Conservation (phyloP, 352 stramenopile species). For the Globisporangium cystogenes region DNA sequence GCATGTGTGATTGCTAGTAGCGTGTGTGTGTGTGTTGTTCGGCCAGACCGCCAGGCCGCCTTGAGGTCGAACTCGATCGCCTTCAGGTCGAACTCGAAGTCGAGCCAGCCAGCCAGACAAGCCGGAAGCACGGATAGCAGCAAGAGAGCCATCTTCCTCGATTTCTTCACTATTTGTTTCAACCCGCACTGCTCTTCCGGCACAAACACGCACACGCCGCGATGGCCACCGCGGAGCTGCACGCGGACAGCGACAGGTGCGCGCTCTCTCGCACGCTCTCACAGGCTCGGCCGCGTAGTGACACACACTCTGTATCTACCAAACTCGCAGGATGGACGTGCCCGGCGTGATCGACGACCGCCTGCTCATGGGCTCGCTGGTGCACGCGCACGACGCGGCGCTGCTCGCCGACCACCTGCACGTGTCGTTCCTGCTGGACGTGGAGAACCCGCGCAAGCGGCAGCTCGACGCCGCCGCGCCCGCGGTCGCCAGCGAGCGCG, state of each 20-base stretch:
- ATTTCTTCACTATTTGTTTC: no score
- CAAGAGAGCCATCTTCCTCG: no score
- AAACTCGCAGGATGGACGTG: constrained; percentile 43
- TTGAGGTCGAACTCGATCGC: no score
- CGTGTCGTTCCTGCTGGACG: constrained; percentile 45
- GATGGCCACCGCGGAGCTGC: not conserved
- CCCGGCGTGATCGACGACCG: constrained; percentile 48
- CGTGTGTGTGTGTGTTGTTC: no score
- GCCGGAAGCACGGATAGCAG: no score
- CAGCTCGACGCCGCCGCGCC: constrained; percentile 14
- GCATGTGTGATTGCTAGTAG: no score
- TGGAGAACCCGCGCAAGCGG: constrained; percentile 61
- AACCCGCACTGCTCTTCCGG: not conserved
- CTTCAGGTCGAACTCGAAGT: no score
- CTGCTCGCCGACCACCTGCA: constrained; percentile 49
- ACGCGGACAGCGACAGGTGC: not conserved
- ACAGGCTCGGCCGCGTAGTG: no score
- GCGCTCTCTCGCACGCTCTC: not conserved
- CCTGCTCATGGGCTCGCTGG: constrained; percentile 55
- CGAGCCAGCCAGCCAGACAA: no score
- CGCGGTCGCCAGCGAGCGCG: constrained; percentile 25
- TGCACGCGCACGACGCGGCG: constrained; percentile 43
- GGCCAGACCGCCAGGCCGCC: no score
- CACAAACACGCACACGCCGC: constrained; percentile 1
- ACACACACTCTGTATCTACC: no score